phyloP scores from a whole-genome alignment of 306 rosid species.

The Astragalus glycyphyllos region DNA sequence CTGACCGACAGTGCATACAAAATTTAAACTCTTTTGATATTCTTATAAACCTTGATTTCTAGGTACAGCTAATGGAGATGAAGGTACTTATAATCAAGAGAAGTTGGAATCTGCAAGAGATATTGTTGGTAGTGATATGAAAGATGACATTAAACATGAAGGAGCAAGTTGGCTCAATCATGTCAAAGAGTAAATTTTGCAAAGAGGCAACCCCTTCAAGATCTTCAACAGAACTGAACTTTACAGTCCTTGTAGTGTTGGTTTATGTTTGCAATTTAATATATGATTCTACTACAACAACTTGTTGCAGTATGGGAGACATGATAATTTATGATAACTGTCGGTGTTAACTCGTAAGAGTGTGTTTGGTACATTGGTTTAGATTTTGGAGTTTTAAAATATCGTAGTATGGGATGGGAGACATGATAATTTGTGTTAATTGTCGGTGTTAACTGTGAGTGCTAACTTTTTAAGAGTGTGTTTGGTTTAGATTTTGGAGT shows the following conservation, averaged over 20 bases:
- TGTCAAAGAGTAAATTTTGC: conserved; percentile 35
- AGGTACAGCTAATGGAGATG: conserved; percentile 29
- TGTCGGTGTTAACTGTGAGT: too few relatives aligned
- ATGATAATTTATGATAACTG: not conserved
- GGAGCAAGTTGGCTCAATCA: conserved; percentile 26
- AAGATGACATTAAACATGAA: conserved; percentile 42
- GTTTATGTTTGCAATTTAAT: not conserved
- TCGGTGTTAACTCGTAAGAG: not conserved
- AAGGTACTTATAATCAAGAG: conserved; percentile 18
- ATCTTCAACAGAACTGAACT: conserved; percentile 46
- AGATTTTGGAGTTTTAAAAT: too few relatives aligned
- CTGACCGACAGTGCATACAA: too few relatives aligned
- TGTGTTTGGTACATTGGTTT: not conserved
- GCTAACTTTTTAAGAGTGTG: too few relatives aligned
- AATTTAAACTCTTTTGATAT: not conserved
- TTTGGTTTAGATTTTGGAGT: too few relatives aligned
- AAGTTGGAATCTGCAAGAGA: conserved; percentile 14
- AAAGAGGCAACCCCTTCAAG: conserved; percentile 43
- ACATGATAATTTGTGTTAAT: too few relatives aligned
- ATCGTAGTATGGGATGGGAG: too few relatives aligned
- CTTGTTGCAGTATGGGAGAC: not conserved
- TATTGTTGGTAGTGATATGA: conserved; percentile 15
- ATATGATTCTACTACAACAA: not conserved
- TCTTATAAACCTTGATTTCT: conserved; percentile 16
- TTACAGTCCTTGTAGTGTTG: not conserved